phyloP scores from a whole-genome alignment of 352 stramenopile genomes.

The Elongisporangium undulatum region DNA sequence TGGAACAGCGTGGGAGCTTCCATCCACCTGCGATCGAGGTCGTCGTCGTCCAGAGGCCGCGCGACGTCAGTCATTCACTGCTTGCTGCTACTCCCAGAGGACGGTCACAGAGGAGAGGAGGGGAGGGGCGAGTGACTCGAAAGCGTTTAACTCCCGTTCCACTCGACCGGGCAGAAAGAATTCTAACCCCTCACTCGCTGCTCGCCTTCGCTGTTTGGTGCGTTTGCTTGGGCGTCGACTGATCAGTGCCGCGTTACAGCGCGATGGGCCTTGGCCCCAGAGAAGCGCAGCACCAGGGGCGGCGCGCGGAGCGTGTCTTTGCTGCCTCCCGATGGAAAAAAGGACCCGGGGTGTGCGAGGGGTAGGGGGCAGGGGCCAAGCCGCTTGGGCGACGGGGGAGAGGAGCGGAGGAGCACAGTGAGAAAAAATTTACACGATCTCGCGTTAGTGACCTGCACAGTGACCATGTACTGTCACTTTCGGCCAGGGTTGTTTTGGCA shows the following conservation, averaged over 20 bases:
- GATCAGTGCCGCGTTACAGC: not conserved
- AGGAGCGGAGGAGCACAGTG: not conserved
- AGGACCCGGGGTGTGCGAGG: not conserved
- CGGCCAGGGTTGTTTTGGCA: not conserved
- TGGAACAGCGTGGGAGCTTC: constrained; percentile 18
- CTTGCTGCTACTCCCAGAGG: not conserved
- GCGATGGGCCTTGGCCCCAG: not conserved
- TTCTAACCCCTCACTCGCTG: not conserved
- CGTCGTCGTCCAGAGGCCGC: not conserved
- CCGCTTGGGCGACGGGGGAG: not conserved
- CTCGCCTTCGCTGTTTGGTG: not conserved
- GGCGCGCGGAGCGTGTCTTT: not conserved
- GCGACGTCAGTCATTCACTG: not conserved
- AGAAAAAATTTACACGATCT: not conserved
- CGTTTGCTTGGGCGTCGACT: not conserved
- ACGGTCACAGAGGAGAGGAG: not conserved
- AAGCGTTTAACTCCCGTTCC: not conserved
- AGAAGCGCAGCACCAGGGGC: not conserved
- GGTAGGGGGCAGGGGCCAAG: not conserved
- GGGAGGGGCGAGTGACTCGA: not conserved
- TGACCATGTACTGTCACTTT: not conserved
- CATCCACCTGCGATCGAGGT: constrained; percentile 9
- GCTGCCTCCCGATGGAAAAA: not conserved
- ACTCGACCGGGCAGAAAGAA: not conserved
- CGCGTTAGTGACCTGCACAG: not conserved